Conservation (phyloP, 2,329 filamentous ascomycete genomes). For the Ascochyta viciae-villosae region DNA sequence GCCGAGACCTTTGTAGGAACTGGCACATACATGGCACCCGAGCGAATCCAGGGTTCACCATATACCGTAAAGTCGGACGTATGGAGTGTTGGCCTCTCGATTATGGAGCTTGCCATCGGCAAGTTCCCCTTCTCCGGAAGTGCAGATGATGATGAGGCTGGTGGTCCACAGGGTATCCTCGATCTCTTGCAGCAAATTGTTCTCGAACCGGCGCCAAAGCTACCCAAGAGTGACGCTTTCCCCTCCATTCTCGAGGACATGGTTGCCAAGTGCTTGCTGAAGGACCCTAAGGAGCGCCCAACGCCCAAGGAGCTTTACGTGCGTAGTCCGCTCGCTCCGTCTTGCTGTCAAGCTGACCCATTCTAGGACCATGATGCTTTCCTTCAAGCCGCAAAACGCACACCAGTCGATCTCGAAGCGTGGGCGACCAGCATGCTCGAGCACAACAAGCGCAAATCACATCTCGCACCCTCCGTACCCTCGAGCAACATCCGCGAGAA, state of each 20-base stretch:
- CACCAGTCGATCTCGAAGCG: slow-evolving; percentile 88
- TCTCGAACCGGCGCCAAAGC: slow-evolving; percentile 88
- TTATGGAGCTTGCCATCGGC: slow-evolving; percentile 98
- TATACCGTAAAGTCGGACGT: slow-evolving; percentile 99
- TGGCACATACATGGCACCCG: slow-evolving; percentile 98
- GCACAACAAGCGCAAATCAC: slow-evolving; percentile 92
- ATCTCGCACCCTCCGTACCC: slow-evolving; percentile 81
- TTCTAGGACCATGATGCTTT: slow-evolving; percentile 87
- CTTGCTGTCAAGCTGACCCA: slow-evolving; percentile 21
- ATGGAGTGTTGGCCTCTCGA: slow-evolving; percentile 93
- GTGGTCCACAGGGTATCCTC: slow-evolving; percentile 87
- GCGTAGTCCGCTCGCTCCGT: slow-evolving; percentile 50
- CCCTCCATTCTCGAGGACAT: slow-evolving; percentile 94
- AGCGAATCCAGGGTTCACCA: slow-evolving; percentile 94
- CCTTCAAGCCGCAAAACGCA: slow-evolving; percentile 94
- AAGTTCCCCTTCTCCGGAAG: slow-evolving; percentile 95
- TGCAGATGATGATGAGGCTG: slow-evolving; percentile 71
- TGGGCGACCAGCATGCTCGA: slow-evolving; percentile 97
- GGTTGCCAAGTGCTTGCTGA: slow-evolving; percentile 93
- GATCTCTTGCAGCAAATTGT: slow-evolving; percentile 98
- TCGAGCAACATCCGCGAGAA: slow-evolving; percentile 60
- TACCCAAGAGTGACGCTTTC: slow-evolving; percentile 98
- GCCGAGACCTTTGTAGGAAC: slow-evolving; percentile 98
- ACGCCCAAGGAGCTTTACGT: slow-evolving; percentile 94
- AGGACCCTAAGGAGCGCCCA: slow-evolving; percentile 85